A percentile compares a stretch with the other conserved stretches of the same genome.
Conservation (phyloP, 495 filamentous ascomycete species). For the Cryomyces minteri region DNA sequence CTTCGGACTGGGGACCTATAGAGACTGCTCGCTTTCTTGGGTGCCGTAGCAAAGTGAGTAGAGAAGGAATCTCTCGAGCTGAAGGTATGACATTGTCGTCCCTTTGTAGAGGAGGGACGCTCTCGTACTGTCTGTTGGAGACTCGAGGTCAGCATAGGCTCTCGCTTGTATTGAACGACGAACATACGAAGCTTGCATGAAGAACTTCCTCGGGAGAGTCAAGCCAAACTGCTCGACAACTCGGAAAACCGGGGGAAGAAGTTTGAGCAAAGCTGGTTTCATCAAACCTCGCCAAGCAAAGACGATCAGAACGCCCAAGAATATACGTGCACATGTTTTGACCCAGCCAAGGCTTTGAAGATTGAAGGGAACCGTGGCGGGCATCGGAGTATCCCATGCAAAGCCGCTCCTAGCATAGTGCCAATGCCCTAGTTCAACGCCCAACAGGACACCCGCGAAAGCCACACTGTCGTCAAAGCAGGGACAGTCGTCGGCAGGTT, state of each 20-base stretch:
- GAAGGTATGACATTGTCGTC: slow-evolving; percentile 77
- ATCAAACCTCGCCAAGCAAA: slow-evolving; percentile 77
- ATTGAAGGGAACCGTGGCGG: slow-evolving; percentile 44
- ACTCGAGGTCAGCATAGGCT: background rate
- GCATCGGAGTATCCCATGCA: slow-evolving; percentile 37
- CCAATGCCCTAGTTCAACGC: slow-evolving; percentile 64
- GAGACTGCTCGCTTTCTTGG: slow-evolving; percentile 69
- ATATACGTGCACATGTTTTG: slow-evolving; percentile 40
- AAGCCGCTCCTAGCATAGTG: slow-evolving; percentile 35
- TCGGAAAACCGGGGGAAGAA: slow-evolving; percentile 73
- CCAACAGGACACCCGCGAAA: slow-evolving; percentile 78
- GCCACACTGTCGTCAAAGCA: slow-evolving; percentile 95
- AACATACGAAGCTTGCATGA: slow-evolving; percentile 66
- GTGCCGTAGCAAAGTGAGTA: slow-evolving; percentile 64
- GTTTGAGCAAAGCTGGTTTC: slow-evolving; percentile 63
- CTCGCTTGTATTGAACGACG: background rate
- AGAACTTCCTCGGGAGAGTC: slow-evolving; percentile 67
- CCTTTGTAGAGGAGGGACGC: slow-evolving; percentile 55
- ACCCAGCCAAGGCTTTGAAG: slow-evolving; percentile 41
- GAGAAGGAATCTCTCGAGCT: slow-evolving; percentile 61
- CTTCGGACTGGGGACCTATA: slow-evolving; percentile 83
- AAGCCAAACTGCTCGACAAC: slow-evolving; percentile 64
- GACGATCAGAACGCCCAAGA: slow-evolving; percentile 63
- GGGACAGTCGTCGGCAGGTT: slow-evolving; percentile 90
- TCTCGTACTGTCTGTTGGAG: slow-evolving; percentile 51